Evolutionary conservation across 306 rosid genomes (phyloP), one percentile per base, ranked within the genome.

Genomic region (Citrullus mucosospermus): DNA sequence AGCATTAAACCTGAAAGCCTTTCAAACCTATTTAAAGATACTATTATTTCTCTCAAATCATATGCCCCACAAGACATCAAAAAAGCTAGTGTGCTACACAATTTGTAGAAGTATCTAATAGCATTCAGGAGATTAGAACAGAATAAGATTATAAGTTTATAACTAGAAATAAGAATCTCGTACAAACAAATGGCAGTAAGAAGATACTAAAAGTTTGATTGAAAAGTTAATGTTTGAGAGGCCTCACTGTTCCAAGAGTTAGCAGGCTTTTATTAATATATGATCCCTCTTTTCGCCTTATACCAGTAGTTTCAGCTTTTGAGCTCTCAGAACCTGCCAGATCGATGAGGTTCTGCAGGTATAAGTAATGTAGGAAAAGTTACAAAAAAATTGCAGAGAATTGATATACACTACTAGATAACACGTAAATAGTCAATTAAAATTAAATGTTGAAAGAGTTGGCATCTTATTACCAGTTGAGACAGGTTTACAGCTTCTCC

Each of bases 271-370:
- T 96, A 81, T 96, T 96, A 83, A 96, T 96, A 78, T 92, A 96
- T 58, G 99, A 96, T 76, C 99, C 99, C 85, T 96, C 99, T 88
- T 92, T 96, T 84, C 99, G 91, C 81, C 99, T 86, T 83, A 96
- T 72, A 56, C 99, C 99, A 81, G 92, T 93, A 72, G 99, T 96
- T 96, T 96, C 99, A 65, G 99, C 97, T 89, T 92, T 96, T 43
- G 99, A 96, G 85, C 99, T 96, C 88, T 96, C 99, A 65, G 99
- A 96, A 85, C 99, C 99, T 85, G 99, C 99, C 88, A 96, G 97
- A 91, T 96, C 99, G 84, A 96, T 93, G 88, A 96, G 97, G 89
- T 96, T 91, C 99, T 96, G 98, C 97, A 88, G 65, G 84, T 86
- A 85, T 80, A 92, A 87, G 91, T 81, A 80, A 84, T 75, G 72